Percentiles rank a stretch among this genome's conserved stretches.
Conservation (phyloP, 805 yeast species). For the Starmerella ratchasimensis region DNA sequence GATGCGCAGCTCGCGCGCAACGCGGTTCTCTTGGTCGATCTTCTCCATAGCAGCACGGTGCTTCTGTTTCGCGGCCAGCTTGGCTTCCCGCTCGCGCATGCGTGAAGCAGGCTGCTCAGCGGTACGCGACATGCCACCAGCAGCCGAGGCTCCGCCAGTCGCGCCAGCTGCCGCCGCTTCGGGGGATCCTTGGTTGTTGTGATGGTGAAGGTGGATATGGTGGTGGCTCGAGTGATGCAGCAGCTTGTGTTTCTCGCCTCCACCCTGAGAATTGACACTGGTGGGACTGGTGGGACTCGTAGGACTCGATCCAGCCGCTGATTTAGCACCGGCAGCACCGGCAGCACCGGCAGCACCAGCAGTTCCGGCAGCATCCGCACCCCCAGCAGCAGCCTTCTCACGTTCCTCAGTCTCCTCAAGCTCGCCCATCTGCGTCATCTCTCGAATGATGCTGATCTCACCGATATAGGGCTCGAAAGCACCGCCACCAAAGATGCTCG, state of each 20-base stretch:
- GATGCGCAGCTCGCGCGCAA: constrained; percentile 22
- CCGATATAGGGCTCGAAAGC: constrained; percentile 82
- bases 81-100: constrained; percentile 19
- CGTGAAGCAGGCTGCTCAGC: too few relatives aligned
- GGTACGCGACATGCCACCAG: neutral
- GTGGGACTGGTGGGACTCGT: too few relatives aligned
- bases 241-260: too few relatives aligned
- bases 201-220: neutral
- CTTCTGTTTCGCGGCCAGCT: constrained; percentile 25
- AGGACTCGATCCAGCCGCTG: too few relatives aligned
- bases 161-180: neutral
- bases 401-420: constrained; percentile 32
- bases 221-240: too few relatives aligned
- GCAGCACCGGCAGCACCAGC: neutral
- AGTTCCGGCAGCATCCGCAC: constrained; percentile 2
- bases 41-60: constrained; percentile 26
- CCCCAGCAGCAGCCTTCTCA: constrained; percentile 13
- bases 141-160: neutral
- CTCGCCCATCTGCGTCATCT: constrained; percentile 51
- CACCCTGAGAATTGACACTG: too few relatives aligned
- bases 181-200: neutral
- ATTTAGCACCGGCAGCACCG: neutral
- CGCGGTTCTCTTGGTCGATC: constrained; percentile 34
- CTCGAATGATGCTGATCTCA: constrained; percentile 64
- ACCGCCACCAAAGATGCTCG: constrained; percentile 80